These are phyloP conservation scores for Coemansia guatemalensis DNA, from an alignment of 192 early-diverging fungal species.

Conservation along the genomic window DNA sequence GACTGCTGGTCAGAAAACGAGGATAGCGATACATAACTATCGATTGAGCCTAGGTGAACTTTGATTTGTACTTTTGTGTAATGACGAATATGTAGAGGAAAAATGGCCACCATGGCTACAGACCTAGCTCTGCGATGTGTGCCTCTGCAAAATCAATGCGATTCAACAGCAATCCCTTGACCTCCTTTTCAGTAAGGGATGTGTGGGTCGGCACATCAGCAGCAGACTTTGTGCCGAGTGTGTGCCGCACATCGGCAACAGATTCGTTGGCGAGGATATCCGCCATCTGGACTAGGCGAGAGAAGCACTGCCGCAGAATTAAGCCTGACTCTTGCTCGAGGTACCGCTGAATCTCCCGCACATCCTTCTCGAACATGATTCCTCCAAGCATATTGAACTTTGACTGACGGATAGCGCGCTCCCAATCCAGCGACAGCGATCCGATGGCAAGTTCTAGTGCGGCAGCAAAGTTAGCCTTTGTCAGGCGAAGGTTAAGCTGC, in stretches of 20 bases:
- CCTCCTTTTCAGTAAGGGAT: slow-evolving; percentile 20
- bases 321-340: slow-evolving; percentile 61
- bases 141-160: slow-evolving; percentile 37
- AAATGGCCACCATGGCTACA: too few species aligned
- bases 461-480: slow-evolving; percentile 68
- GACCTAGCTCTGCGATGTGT: too few species aligned
- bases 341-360: slow-evolving; percentile 70
- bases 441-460: slow-evolving; percentile 66
- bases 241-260: slow-evolving; percentile 32
- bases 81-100: too few species aligned
- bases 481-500: slow-evolving; percentile 56
- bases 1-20: slow-evolving; percentile 43
- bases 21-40: too few species aligned
- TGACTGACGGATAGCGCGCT: slow-evolving; percentile 78
- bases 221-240: slow-evolving; percentile 15
- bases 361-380: slow-evolving; percentile 90
- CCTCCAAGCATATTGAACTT: slow-evolving; percentile 93
- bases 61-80: too few species aligned
- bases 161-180: slow-evolving; percentile 29
- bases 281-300: slow-evolving; percentile 81
- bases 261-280: slow-evolving; percentile 79
- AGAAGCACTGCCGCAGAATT: slow-evolving; percentile 72
- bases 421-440: slow-evolving; percentile 79
- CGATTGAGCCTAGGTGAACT: too few species aligned
- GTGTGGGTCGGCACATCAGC: slow-evolving; percentile 4